Conservation (phyloP, 1,284 basidiomycete species). For the Rhodofomes roseus region DNA sequence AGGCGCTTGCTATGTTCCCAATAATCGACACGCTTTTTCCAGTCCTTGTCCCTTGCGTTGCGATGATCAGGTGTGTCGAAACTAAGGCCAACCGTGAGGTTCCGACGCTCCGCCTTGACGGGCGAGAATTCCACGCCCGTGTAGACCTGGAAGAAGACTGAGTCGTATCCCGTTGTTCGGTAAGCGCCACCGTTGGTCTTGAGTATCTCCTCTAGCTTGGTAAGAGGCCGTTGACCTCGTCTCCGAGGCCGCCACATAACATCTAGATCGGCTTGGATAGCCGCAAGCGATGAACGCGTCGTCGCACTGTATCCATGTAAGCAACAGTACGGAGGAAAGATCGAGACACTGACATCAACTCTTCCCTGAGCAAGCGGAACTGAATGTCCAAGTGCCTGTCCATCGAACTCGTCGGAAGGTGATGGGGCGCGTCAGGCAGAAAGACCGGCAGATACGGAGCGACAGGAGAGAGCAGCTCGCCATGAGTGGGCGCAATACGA, state of each 20-base stretch:
- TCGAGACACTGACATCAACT: conserved; percentile 29
- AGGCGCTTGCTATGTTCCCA: conserved; percentile 29
- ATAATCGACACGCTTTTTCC: conserved; percentile 22
- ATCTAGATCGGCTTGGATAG: conserved; percentile 30
- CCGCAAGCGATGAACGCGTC: conserved; percentile 41
- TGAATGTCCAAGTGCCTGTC: conserved; percentile 37
- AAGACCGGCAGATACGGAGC: conserved; percentile 36
- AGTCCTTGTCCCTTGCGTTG: conserved; percentile 17
- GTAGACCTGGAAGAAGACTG: conserved; percentile 30
- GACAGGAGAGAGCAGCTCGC: conserved; percentile 29
- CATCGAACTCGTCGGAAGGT: conserved; percentile 28
- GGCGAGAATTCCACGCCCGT: conserved; percentile 24
- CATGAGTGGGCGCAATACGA: conserved; percentile 34
- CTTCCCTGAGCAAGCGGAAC: conserved; percentile 39
- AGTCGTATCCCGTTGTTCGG: conserved; percentile 21
- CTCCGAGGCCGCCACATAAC: conserved; percentile 11
- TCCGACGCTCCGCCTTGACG: conserved; percentile 19
- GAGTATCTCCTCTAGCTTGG: conserved; percentile 23
- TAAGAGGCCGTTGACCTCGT: conserved; percentile 9
- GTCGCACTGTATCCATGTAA: conserved; percentile 37
- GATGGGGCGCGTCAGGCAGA: conserved; percentile 38
- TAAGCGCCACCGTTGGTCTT: conserved; percentile 29
- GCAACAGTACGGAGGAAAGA: not conserved
- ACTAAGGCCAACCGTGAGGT: conserved; percentile 22
- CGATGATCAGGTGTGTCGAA: conserved; percentile 25